These are phyloP conservation scores for Pholiota microspora DNA, from an alignment of 768 basidiomycete genomes.

Conservation along the genomic window DNA sequence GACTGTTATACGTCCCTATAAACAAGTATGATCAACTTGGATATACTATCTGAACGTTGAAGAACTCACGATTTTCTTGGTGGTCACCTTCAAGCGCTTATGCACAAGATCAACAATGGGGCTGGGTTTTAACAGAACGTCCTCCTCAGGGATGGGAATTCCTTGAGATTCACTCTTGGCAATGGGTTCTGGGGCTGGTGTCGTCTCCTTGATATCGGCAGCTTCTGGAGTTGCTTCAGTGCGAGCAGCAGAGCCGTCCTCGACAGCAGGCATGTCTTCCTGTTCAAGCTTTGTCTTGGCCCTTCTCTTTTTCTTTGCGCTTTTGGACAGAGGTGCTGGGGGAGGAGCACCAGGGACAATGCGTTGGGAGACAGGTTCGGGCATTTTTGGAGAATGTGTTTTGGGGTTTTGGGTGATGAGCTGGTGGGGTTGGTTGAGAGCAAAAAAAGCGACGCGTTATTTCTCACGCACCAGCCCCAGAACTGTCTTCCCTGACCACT, in stretches of 20 bases:
- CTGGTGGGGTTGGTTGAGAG: slow-evolving; percentile 19
- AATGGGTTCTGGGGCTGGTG: slow-evolving; percentile 44
- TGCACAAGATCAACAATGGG: slow-evolving; percentile 76
- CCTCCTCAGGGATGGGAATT: slow-evolving; percentile 44
- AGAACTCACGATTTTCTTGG: slow-evolving; percentile 78
- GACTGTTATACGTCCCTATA: slow-evolving; percentile 66
- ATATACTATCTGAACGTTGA: slow-evolving; percentile 5
- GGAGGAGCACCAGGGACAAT: slow-evolving; percentile 79
- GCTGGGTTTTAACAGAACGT: slow-evolving; percentile 48
- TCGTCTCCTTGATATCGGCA: slow-evolving; percentile 44
- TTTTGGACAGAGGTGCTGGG: slow-evolving; percentile 55
- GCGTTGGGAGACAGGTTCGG: slow-evolving; percentile 42
- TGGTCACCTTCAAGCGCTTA: slow-evolving; percentile 74
- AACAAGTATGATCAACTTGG: slow-evolving; percentile 13
- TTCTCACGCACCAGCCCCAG: slow-evolving; percentile 27
- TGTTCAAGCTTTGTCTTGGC: slow-evolving; percentile 39
- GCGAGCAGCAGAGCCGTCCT: slow-evolving; percentile 42
- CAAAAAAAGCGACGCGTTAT: slow-evolving; percentile 30
- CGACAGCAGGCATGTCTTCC: slow-evolving; percentile 46
- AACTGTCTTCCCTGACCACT: not conserved
- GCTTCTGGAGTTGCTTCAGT: slow-evolving; percentile 50
- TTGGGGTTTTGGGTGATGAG: slow-evolving; percentile 18
- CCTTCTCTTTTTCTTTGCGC: slow-evolving; percentile 70
- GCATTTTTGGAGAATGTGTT: slow-evolving; percentile 30
- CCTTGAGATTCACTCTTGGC: slow-evolving; percentile 39